Evolutionary conservation across 441 rosid species (phyloP).

Genomic region (Cnidoscolus chayamansa): DNA sequence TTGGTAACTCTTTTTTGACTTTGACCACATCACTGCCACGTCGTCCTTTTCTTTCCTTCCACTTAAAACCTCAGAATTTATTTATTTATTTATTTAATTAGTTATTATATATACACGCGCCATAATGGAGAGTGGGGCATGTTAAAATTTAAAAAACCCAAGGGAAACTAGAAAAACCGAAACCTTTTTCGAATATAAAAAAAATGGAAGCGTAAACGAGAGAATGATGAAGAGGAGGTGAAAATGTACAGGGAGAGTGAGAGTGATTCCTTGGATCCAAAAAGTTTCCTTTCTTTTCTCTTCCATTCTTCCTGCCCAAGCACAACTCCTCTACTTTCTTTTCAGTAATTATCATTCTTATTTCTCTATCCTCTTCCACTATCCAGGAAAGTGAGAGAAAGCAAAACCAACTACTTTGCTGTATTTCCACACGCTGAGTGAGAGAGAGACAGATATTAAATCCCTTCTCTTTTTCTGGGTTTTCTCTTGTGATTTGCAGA

Average conservation of each 20-base stretch:
- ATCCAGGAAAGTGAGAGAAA: slow-evolving; percentile 25
- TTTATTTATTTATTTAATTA: too few species aligned
- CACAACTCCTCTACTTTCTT: slow-evolving; percentile 25
- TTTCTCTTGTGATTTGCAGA: slow-evolving; percentile 11
- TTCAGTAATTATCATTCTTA: slow-evolving; percentile 5
- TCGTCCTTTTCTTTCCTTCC: not conserved
- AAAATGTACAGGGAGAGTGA: not conserved
- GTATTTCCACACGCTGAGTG: not conserved
- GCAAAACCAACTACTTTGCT: slow-evolving; percentile 10
- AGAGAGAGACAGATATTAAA: not conserved
- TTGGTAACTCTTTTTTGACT: slow-evolving; percentile 24
- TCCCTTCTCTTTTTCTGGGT: slow-evolving; percentile 3
- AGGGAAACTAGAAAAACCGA: slow-evolving; percentile 9
- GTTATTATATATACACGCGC: not conserved
- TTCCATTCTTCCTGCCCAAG: slow-evolving; percentile 45
- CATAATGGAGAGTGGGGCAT: not conserved
- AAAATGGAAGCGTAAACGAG: slow-evolving; percentile 23
- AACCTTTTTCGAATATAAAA: slow-evolving; percentile 6
- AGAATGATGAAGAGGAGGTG: slow-evolving; percentile 33
- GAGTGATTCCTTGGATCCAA: slow-evolving; percentile 43
- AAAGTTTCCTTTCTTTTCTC: slow-evolving; percentile 22
- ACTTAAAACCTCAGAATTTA: too few species aligned
- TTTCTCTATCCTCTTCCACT: slow-evolving; percentile 21
- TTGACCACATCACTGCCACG: slow-evolving; percentile 19
- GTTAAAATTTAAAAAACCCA: not conserved